Evolutionary conservation across 192 early-diverging fungal genomes (phyloP), one percentile per base, ranked within the genome.

Genomic region (Haplosporangium gracile): DNA sequence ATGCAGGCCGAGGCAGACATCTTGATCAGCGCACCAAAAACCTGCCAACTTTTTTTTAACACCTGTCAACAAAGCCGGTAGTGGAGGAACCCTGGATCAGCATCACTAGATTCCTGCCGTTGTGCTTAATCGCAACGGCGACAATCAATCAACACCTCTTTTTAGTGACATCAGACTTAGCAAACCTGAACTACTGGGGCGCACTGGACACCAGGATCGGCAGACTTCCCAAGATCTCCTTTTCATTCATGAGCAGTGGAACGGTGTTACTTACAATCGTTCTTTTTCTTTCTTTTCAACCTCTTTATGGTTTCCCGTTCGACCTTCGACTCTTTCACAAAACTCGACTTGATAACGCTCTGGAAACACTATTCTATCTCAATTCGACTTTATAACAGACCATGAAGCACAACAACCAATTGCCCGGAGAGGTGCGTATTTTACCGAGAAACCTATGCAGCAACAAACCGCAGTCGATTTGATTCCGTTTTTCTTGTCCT

Each of bases 321-420:
- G 69, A 42, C 60, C 32, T 29, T 65, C 55, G 8, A 65, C 60
- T 29, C 3, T 65, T 15, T 32, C 60, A 32, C 36, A 36, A 36
- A 65, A 65, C 60, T 65, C 60, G 29, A 65, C 60, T 34, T 45
- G 13, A 1, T 13, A 65, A 32, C 60, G 13, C 10, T 2, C 26
- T 32, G 60, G 60, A 65, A 65, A 6, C 60, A 65, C 36, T 26
- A 55, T 36, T 36, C 60, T 32, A 43, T 72, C 26, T 42, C 68
- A 18, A 63, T 79, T 29, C 42, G 47, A 40, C 36, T 13, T 7
- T 43, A 24, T 34, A 70, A 78, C 76, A 86, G 84, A 86, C 78
- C 78, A 86, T 86, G 84, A 86, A 86, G 84, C 84, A 86, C 84
- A 86, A 86, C 84, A 86, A 86, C 79, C 78, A 81, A 81, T 86